phyloP scores from a whole-genome alignment of 257 asterid genomes.

The Nicotiana obtusifolia region DNA sequence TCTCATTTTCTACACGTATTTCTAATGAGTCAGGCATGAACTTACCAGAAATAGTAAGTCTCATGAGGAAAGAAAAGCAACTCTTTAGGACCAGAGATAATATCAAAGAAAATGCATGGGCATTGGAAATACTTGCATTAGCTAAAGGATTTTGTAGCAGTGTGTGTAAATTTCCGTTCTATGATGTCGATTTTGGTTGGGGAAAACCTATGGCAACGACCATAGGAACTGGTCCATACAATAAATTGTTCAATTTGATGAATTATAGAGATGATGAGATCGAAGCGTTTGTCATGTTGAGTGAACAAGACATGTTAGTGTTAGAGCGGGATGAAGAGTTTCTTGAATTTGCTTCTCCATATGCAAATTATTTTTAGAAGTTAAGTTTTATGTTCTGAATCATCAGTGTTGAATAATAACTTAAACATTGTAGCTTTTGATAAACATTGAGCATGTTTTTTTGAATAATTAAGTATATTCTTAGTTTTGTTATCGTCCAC shows the following conservation, averaged over 20 bases:
- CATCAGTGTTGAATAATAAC: background rate
- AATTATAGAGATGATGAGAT: background rate
- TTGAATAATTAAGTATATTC: background rate
- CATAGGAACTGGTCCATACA: background rate
- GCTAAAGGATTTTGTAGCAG: constrained; percentile 2
- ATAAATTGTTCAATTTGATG: constrained; percentile 8
- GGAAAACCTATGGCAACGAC: background rate
- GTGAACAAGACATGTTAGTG: background rate
- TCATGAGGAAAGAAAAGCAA: background rate
- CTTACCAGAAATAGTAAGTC: background rate
- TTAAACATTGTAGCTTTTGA: background rate
- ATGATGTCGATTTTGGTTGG: constrained; percentile 8
- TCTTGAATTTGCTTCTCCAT: constrained; percentile 8
- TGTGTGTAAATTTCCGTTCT: background rate
- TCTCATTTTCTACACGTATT: background rate
- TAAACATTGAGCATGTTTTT: background rate
- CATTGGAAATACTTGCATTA: background rate
- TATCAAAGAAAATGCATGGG: background rate
- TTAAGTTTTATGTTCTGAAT: background rate
- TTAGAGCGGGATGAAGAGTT: constrained; percentile 9
- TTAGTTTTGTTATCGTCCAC: too few relatives aligned
- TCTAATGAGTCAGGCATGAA: background rate
- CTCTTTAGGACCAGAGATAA: background rate
- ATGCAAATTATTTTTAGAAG: background rate
- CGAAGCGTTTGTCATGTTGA: constrained; percentile 2